phyloP scores from a whole-genome alignment of 306 rosid species.

The Prunus dulcis region DNA sequence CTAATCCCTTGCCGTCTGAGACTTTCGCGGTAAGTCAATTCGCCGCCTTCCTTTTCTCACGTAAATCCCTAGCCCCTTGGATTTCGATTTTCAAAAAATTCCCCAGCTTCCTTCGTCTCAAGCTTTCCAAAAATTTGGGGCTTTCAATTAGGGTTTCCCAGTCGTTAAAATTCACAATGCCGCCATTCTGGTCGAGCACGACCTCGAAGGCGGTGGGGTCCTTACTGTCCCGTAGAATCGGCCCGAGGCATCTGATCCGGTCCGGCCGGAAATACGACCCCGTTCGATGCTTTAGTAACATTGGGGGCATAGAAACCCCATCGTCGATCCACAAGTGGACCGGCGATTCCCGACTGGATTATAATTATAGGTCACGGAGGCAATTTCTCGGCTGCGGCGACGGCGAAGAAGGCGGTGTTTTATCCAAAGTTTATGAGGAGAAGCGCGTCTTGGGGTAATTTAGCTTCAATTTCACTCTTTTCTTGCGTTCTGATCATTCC shows the following conservation, averaged over 20 bases:
- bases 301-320: constrained; percentile 30
- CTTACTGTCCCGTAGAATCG: constrained; percentile 40
- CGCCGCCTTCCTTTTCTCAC: background rate
- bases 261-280: constrained; percentile 23
- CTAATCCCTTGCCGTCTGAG: background rate
- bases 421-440: constrained; percentile 83
- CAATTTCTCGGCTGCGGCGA: constrained; percentile 85
- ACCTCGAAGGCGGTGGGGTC: constrained; percentile 53
- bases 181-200: constrained; percentile 51
- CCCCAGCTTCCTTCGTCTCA: background rate
- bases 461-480: background rate
- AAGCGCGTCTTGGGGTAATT: constrained; percentile 76
- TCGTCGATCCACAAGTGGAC: constrained; percentile 28
- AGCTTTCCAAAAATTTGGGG: background rate
- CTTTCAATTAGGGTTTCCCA: constrained; percentile 14
- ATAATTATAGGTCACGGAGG: constrained; percentile 27
- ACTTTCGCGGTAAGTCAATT: background rate
- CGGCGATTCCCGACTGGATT: constrained; percentile 17
- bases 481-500: background rate
- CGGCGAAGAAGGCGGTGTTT: constrained; percentile 68
- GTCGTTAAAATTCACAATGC: constrained; percentile 40
- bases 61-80: background rate
- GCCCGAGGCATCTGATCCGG: constrained; percentile 36
- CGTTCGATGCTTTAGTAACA: constrained; percentile 37
- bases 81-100: background rate